Conservation (phyloP, 2,329 filamentous ascomycete species). For the Setomelanomma holmii region DNA sequence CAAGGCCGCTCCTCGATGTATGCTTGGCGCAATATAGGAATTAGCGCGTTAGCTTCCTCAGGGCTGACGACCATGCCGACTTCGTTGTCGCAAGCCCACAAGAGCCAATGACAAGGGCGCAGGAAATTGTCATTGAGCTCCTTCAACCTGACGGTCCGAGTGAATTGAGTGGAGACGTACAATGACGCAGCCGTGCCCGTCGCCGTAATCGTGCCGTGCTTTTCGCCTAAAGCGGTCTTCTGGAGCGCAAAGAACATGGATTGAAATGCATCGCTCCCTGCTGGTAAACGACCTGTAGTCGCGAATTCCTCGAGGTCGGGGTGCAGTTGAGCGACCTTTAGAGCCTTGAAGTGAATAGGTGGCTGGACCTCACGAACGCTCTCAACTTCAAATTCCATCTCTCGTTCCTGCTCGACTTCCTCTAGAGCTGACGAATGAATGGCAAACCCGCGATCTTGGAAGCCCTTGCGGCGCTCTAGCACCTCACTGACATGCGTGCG, state of each 20-base stretch:
- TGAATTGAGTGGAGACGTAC: constrained; percentile 58
- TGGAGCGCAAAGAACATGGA: constrained; percentile 54
- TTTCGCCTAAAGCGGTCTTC: constrained; percentile 48
- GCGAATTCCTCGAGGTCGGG: constrained; percentile 56
- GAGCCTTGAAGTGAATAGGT: constrained; percentile 50
- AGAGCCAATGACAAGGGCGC: constrained; percentile 66
- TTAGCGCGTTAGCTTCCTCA: constrained; percentile 66
- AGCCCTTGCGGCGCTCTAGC: constrained; percentile 39
- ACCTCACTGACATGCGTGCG: constrained; percentile 46
- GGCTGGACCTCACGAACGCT: constrained; percentile 63
- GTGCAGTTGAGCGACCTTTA: constrained; percentile 57
- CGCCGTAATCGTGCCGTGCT: constrained; percentile 27
- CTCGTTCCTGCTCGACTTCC: constrained; percentile 58
- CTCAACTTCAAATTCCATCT: constrained; percentile 67
- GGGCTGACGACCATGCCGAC: constrained; percentile 66
- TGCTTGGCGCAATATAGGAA: constrained; percentile 52
- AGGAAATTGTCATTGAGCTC: constrained; percentile 54
- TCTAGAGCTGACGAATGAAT: constrained; percentile 61
- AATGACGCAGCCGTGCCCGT: constrained; percentile 36
- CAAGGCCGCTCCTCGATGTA: not conserved
- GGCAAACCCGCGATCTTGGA: constrained; percentile 55
- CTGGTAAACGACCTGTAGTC: constrained; percentile 41
- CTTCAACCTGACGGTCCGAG: constrained; percentile 51
- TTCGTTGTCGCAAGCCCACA: constrained; percentile 59
- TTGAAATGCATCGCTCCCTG: constrained; percentile 48